Evolutionary conservation across 2,329 filamentous ascomycete species (phyloP), one percentile per base, ranked within the genome.

Genomic region (Scytalidium lignicola): DNA sequence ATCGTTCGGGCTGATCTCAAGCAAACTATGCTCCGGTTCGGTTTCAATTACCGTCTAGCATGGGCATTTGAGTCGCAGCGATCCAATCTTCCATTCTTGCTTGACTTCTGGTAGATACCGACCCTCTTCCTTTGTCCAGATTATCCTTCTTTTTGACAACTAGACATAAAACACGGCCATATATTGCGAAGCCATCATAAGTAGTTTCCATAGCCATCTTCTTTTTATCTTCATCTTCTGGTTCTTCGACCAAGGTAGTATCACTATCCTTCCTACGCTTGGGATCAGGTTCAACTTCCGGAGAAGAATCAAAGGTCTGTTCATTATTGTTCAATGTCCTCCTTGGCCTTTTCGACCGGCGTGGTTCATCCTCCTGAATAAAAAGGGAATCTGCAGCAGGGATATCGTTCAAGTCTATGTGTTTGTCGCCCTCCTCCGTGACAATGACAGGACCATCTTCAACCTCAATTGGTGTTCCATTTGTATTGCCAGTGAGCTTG

Each of bases 161-260:
- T 51, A 99, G 76, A 67, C 91, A 97, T 21, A 99, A 74, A 43
- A 96, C 90, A 58, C 90, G 86, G 10, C 93, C 90, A 70, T 96
- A 95, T 63, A 99, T 96, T 60, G 86, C 88, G 70, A 97, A 97
- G 8, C 93, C 92, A 62, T 97, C 90, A 69, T 97, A 99, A 13
- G 83, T 85, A 21, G 92, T 93, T 53, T 86, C 85, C 73, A 96
- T 80, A 18, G 79, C 81, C 59, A 95, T 71, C 67, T 96, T 97
- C 74, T 99, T 96, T 71, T 96, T 95, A 62, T 95, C 87, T 50
- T 87, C 83, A 9, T 66, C 65, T 17, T 64, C 65, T 17, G 63
- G 69, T 20, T 62, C 62, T 5, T 21, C 55, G 8, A 43, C 53
- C 10, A 26, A 10, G 44, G 48, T 59, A 28, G 52, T 56, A 28